Conservation (phyloP, 805 yeast species). For the Cyberlindnera amylophila region DNA sequence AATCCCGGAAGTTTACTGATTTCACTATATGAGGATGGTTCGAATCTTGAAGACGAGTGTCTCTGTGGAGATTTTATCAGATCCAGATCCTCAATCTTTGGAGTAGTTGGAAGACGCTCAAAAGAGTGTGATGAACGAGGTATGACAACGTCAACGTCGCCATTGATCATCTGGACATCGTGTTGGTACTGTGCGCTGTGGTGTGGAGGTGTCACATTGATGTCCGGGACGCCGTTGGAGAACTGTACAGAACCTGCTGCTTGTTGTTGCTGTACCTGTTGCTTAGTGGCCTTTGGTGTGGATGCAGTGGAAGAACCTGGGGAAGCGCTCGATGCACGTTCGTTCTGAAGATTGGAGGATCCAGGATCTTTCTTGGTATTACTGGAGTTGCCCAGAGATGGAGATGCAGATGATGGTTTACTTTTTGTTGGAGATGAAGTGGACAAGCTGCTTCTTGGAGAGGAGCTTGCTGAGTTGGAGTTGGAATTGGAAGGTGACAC, state of each 20-base stretch:
- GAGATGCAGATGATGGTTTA: conserved; percentile 11
- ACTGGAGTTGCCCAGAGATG: conserved; percentile 3
- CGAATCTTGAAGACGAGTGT: conserved; percentile 89
- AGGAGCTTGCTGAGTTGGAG: conserved; percentile 23
- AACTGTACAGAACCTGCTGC: conserved; percentile 1
- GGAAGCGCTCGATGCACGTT: conserved; percentile 1
- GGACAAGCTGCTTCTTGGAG: conserved; percentile 25
- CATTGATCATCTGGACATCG: conserved; percentile 11
- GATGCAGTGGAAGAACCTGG: background rate
- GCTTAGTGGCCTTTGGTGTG: conserved; percentile 4
- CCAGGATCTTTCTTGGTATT: conserved; percentile 2
- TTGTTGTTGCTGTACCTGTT: conserved; percentile 7
- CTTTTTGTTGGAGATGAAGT: conserved; percentile 18
- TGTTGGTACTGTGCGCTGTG: background rate
- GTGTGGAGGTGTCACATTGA: conserved; percentile 19
- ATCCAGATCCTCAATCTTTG: conserved; percentile 60
- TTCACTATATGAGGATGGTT: conserved; percentile 63
- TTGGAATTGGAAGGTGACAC: conserved; percentile 17
- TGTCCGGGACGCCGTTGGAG: conserved; percentile 12
- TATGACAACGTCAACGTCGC: conserved; percentile 23
- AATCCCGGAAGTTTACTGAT: conserved; percentile 78
- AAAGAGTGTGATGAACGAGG: conserved; percentile 48
- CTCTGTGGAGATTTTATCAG: conserved; percentile 82
- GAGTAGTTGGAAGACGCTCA: conserved; percentile 56
- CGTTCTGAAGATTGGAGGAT: conserved; percentile 4